Evolutionary conservation across 2,329 filamentous ascomycete genomes (phyloP).

Genomic region (Ophiosphaerella narmari): DNA sequence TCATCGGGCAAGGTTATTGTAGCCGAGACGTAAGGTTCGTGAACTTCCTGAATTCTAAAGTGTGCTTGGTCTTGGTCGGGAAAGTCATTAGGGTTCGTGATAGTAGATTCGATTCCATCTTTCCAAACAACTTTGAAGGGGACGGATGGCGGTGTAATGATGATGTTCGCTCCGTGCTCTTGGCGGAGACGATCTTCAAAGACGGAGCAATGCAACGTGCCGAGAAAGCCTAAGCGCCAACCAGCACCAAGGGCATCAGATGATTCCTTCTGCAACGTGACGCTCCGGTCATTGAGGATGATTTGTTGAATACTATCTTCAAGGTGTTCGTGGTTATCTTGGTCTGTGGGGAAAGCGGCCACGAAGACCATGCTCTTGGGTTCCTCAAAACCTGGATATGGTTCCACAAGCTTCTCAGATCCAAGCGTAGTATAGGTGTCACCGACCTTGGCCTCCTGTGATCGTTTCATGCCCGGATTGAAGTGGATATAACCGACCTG

Average conservation of each 20-base stretch:
- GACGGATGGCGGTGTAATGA: conserved; percentile 95
- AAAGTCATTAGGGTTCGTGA: conserved; percentile 87
- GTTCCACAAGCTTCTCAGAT: conserved; percentile 74
- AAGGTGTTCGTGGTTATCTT: conserved; percentile 81
- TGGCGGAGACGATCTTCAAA: conserved; percentile 94
- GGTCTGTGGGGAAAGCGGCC: conserved; percentile 91
- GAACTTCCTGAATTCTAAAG: conserved; percentile 62
- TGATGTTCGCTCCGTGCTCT: conserved; percentile 92
- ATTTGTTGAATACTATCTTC: conserved; percentile 95
- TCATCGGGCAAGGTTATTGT: conserved; percentile 93
- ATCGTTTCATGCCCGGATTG: conserved; percentile 97
- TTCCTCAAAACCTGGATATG: conserved; percentile 91
- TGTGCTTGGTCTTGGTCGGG: conserved; percentile 70
- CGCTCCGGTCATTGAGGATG: conserved; percentile 90
- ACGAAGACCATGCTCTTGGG: conserved; percentile 99
- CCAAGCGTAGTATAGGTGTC: conserved; percentile 91
- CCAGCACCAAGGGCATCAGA: conserved; percentile 92
- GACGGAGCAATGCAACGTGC: conserved; percentile 98
- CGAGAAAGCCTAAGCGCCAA: conserved; percentile 91
- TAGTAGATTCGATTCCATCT: conserved; percentile 75
- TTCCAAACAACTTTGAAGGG: conserved; percentile 84
- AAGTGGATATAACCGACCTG: conserved; percentile 97
- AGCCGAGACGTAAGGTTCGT: conserved; percentile 76
- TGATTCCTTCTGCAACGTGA: conserved; percentile 91
- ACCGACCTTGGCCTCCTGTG: conserved; percentile 92